phyloP scores from a whole-genome alignment of 2,329 filamentous ascomycete species.

The Epicoccum nigrum region DNA sequence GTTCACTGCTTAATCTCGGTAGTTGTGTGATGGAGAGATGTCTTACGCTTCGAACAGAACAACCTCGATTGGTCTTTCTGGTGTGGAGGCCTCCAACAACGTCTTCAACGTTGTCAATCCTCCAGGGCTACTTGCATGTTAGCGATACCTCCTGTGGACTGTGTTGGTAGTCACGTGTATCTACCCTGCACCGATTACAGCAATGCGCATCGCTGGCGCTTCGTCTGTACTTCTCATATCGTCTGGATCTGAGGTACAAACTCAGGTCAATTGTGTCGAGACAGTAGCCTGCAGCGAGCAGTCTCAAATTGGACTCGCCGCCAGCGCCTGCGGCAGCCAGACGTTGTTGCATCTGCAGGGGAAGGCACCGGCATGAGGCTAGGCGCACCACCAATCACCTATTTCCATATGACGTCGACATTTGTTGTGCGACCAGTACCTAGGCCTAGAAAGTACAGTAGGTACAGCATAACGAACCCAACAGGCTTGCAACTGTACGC shows the following conservation, averaged over 20 bases:
- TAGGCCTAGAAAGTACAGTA: neutral
- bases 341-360: conserved; percentile 3
- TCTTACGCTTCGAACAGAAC: conserved; percentile 53
- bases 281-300: neutral
- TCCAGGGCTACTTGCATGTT: conserved; percentile 28
- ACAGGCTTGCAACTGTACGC: neutral
- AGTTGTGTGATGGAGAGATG: too few species aligned
- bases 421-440: neutral
- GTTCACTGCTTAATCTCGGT: conserved; percentile 6
- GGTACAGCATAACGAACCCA: neutral
- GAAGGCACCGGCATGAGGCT: neutral
- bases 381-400: conserved; percentile 2
- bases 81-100: conserved; percentile 38
- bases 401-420: neutral
- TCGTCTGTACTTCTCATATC: conserved; percentile 10
- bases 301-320: neutral
- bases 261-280: neutral
- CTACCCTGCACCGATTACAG: conserved; percentile 39
- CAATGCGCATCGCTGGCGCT: conserved; percentile 32
- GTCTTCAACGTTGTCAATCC: conserved; percentile 40
- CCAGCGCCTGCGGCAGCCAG: neutral
- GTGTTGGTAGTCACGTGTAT: neutral
- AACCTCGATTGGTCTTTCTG: conserved; percentile 48
- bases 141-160: neutral
- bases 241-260: neutral